Evolutionary conservation across 75 land plant species (phyloP).

Genomic region (Picea sitchensis): DNA sequence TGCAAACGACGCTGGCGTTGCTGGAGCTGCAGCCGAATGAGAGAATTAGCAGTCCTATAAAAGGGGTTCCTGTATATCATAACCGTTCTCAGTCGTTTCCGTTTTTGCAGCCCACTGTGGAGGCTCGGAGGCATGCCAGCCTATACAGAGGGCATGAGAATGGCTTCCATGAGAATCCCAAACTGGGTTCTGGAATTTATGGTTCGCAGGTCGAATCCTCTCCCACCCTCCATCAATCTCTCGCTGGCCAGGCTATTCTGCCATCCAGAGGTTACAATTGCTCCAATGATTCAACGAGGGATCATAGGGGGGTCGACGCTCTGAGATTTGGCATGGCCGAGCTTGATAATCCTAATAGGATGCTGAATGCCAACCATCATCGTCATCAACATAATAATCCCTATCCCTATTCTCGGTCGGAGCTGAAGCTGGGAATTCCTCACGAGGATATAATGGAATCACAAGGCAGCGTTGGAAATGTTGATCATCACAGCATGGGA

Average conservation of each 20-base stretch:
- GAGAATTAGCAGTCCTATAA: slow-evolving; percentile 7
- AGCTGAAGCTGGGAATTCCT: not conserved
- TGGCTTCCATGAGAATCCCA: not conserved
- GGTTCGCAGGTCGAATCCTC: not conserved
- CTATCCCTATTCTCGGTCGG: not conserved
- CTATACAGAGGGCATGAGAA: not conserved
- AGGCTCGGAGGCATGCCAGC: not conserved
- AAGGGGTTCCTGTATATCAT: slow-evolving; percentile 17
- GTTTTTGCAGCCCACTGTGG: not conserved
- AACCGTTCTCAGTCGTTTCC: slow-evolving; percentile 11
- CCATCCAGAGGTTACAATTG: not conserved
- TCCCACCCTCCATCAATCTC: not conserved
- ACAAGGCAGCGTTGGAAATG: not conserved
- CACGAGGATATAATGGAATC: not conserved
- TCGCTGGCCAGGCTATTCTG: not conserved
- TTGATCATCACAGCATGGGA: not conserved
- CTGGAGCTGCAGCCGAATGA: slow-evolving; percentile 11
- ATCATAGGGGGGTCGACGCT: not conserved
- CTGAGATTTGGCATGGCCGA: not conserved
- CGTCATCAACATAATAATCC: not conserved
- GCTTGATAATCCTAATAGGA: not conserved
- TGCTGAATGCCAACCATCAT: not conserved
- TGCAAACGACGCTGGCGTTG: not conserved
- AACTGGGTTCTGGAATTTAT: not conserved
- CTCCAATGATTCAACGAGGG: not conserved